phyloP scores from a whole-genome alignment of 1,139 yeast genomes.

The Blastobotrys ciferrii region DNA sequence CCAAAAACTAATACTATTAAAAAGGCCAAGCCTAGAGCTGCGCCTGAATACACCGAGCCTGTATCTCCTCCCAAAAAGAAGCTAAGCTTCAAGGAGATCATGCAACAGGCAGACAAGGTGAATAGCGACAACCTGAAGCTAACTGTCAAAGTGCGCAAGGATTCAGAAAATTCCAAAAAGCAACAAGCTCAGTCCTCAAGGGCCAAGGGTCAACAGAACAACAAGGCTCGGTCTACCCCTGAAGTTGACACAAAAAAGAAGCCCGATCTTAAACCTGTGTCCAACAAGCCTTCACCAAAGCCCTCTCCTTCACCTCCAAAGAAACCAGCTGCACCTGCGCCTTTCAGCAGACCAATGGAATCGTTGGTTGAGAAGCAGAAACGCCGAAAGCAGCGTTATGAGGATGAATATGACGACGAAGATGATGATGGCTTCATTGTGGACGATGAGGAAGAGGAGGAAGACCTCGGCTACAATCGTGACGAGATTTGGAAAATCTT shows the following conservation, averaged over 20 bases:
- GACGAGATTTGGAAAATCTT: constrained; percentile 90
- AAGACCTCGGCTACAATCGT: constrained; percentile 56
- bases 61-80: constrained; percentile 22
- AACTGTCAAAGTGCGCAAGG: constrained; percentile 32
- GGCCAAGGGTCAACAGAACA: neutral
- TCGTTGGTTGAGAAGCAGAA: constrained; percentile 12
- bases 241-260: no score
- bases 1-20: constrained; percentile 4
- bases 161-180: constrained; percentile 5
- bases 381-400: constrained; percentile 10
- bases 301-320: constrained; percentile 9
- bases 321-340: constrained; percentile 15
- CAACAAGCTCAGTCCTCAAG: constrained; percentile 2
- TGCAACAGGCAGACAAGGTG: constrained; percentile 40
- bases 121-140: constrained; percentile 38
- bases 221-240: neutral
- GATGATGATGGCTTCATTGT: constrained; percentile 40
- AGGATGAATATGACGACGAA: constrained; percentile 25
- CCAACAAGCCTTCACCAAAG: constrained; percentile 1
- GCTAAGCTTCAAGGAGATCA: constrained; percentile 39
- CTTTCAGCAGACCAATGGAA: constrained; percentile 23
- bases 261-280: neutral
- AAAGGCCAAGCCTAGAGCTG: constrained; percentile 5
- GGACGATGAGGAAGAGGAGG: constrained; percentile 34
- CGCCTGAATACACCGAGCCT: constrained; percentile 9